phyloP scores from a whole-genome alignment of 2,329 filamentous ascomycete genomes.

The Cryphonectria nitschkei region DNA sequence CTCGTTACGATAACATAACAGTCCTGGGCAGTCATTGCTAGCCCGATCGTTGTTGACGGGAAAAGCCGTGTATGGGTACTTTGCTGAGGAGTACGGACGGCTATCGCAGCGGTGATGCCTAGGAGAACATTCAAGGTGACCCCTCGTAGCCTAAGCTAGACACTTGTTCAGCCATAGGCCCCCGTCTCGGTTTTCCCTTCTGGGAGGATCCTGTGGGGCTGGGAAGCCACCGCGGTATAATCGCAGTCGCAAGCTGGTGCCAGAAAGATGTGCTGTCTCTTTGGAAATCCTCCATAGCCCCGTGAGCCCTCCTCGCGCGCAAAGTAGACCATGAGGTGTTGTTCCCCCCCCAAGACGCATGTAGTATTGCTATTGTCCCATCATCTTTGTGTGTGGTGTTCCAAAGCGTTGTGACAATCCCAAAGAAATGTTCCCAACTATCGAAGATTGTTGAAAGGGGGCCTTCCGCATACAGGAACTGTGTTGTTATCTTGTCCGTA shows the following conservation, averaged over 20 bases:
- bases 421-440: background rate
- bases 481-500: background rate
- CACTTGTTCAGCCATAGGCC: background rate
- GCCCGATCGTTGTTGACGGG: background rate
- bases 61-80: constrained; percentile 12
- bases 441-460: background rate
- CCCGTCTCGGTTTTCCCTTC: constrained; percentile 11
- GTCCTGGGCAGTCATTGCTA: background rate
- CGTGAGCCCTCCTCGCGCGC: background rate
- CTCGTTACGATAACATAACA: constrained; percentile 3
- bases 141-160: background rate
- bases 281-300: background rate
- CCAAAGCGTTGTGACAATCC: background rate
- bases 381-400: background rate
- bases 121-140: background rate
- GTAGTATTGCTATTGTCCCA: background rate
- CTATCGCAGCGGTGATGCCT: background rate
- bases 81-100: background rate
- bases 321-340: background rate
- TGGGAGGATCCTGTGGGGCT: constrained; percentile 10
- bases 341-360: background rate
- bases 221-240: background rate
- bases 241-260: background rate
- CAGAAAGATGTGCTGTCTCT: background rate
- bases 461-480: background rate